Evolutionary conservation across 495 filamentous ascomycete species (phyloP), one percentile per base, ranked within the genome.

Genomic region (Lophiostoma macrostomum): DNA sequence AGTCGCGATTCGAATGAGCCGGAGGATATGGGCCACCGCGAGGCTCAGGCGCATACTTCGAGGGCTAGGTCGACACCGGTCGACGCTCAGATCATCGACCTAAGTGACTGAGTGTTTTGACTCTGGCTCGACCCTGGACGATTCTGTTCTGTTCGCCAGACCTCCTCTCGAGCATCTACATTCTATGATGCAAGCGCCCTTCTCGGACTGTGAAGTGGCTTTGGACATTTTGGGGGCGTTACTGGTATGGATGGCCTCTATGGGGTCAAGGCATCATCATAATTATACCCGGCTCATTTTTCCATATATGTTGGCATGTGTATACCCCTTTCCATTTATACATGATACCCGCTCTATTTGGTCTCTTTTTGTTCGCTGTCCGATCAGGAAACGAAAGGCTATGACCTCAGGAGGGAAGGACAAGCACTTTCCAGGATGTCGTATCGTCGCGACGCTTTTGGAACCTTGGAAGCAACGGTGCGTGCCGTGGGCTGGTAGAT

Each of bases 11-110:
- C 18, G 20, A 13, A 23, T 12, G 11, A 50, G 40, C 25, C 48
- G 48, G 1, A 32, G 22, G 11, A 28, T 34, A 14, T 34, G 20
- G n/a, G 16, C 5, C 14, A 39, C n/a, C 25, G 3, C 28, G n/a
- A n/a, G 4, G 27, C 27, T 32, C 39, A 24, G 13, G 19, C 41
- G 30, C 30, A 32, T 32, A 7, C 30, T 32, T n/a, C 35, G 10
- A 18, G 8, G 19, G 16, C 35, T 38, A 10, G 8, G 10, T 6
- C 35, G 10, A 18, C 12, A n/a, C 27, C 31, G 1, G 19, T 19
- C n/a, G 30, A 47, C 6, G 20, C 25, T 1, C 28, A 45, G 22
- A 50, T 59, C 12, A 59, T 59, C 34, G 56, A 59, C 22, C 39
- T 59, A 19, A 53, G 41, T 37, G 53, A 57, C 19, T 57, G 24